Evolutionary conservation across 2,329 filamentous ascomycete species (phyloP).

Genomic region (Colletotrichum sp.): DNA sequence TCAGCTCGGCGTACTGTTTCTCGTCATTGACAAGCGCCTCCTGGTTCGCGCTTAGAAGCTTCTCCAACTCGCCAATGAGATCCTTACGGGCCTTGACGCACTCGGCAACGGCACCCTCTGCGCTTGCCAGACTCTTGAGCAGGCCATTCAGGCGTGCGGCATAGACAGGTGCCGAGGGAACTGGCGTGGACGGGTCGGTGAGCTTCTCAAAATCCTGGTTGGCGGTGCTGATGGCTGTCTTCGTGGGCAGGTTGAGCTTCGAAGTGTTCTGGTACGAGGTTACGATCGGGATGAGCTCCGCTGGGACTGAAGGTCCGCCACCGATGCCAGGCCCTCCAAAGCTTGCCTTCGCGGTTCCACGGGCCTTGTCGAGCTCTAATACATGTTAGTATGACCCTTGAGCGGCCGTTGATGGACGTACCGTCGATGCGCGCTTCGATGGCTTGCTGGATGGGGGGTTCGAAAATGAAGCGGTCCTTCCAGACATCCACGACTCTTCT

Average conservation of each 20-base stretch:
- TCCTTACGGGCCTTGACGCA: slow-evolving; percentile 84
- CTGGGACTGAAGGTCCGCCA: slow-evolving; percentile 64
- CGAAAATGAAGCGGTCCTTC: slow-evolving; percentile 87
- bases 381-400: slow-evolving; percentile 17
- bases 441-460: slow-evolving; percentile 76
- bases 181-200: slow-evolving; percentile 69
- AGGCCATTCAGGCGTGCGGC: slow-evolving; percentile 88
- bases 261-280: slow-evolving; percentile 74
- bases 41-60: slow-evolving; percentile 77
- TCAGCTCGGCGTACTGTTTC: slow-evolving; percentile 65
- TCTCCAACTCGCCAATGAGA: slow-evolving; percentile 82
- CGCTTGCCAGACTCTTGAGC: slow-evolving; percentile 86
- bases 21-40: slow-evolving; percentile 74
- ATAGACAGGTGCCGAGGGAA: slow-evolving; percentile 86
- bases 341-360: slow-evolving; percentile 55
- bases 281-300: slow-evolving; percentile 79
- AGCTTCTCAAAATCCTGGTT: slow-evolving; percentile 86
- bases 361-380: slow-evolving; percentile 67
- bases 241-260: slow-evolving; percentile 74
- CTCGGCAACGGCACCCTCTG: slow-evolving; percentile 87
- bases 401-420: slow-evolving; percentile 42
- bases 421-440: slow-evolving; percentile 83
- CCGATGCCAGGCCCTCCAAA: slow-evolving; percentile 70
- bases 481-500: slow-evolving; percentile 93
- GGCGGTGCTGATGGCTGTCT: slow-evolving; percentile 71